These are phyloP conservation scores for Collybia mongolica DNA, from an alignment of 768 basidiomycete species.

Conservation along the genomic window DNA sequence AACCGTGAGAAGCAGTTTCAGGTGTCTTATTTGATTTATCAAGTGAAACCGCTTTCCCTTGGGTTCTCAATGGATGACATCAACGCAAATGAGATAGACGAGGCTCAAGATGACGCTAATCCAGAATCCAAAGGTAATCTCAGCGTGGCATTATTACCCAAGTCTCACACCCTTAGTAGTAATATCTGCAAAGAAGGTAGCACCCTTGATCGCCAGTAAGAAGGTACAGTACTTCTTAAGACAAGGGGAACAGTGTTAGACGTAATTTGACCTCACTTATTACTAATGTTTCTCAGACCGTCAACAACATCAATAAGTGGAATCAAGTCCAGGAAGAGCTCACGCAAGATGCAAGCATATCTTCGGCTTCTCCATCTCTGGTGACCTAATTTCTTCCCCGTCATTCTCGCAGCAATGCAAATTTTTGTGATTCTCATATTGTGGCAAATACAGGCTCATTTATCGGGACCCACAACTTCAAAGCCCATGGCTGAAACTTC, in stretches of 20 bases:
- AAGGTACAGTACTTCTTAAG: conserved; percentile 50
- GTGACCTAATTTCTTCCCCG: conserved; percentile 32
- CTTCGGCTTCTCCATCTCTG: conserved; percentile 23
- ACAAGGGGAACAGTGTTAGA: not conserved
- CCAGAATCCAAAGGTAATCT: conserved; percentile 44
- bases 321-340: conserved; percentile 93
- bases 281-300: conserved; percentile 51
- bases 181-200: conserved; percentile 63
- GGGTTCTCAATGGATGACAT: conserved; percentile 73
- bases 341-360: conserved; percentile 38
- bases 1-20: no score
- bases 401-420: conserved; percentile 17
- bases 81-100: conserved; percentile 37
- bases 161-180: conserved; percentile 16
- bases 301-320: conserved; percentile 94
- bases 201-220: conserved; percentile 81
- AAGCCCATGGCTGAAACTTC: conserved; percentile 15
- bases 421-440: conserved; percentile 24
- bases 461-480: conserved; percentile 15
- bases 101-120: conserved; percentile 42
- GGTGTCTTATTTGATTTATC: conserved; percentile 2
- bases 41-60: conserved; percentile 41
- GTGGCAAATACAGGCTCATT: conserved; percentile 23
- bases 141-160: not conserved
- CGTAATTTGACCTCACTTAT: not conserved